phyloP scores from a whole-genome alignment of 1,139 yeast species.

The Tardiomyces blankii region DNA sequence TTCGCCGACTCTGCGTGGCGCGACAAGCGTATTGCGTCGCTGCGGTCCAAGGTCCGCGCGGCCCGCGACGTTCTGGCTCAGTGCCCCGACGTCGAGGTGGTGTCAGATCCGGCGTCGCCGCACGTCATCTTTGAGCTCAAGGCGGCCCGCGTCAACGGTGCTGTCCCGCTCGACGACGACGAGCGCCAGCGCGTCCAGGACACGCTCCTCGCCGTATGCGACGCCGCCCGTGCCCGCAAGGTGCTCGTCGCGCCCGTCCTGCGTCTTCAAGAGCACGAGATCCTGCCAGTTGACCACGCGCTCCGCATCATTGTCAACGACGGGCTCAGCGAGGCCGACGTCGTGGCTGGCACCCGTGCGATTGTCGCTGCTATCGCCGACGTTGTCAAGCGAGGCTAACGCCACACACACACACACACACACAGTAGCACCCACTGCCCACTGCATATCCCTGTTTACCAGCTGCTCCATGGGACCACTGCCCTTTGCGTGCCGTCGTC shows the following conservation, averaged over 20 bases:
- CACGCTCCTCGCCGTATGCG: slow-evolving; percentile 9
- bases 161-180: slow-evolving; percentile 12
- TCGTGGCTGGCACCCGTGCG: slow-evolving; percentile 27
- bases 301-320: slow-evolving; percentile 50
- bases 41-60: slow-evolving; percentile 28
- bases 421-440: too few species aligned
- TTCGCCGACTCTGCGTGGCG: neutral
- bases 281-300: slow-evolving; percentile 67
- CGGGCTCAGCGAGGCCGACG: slow-evolving; percentile 44
- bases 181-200: slow-evolving; percentile 8
- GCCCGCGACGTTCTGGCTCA: slow-evolving; percentile 30
- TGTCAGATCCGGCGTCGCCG: slow-evolving; percentile 55
- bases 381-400: neutral
- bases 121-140: slow-evolving; percentile 41
- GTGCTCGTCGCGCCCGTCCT: slow-evolving; percentile 63
- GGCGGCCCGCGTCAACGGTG: slow-evolving; percentile 32
- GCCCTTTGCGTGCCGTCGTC: too few species aligned
- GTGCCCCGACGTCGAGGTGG: slow-evolving; percentile 35
- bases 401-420: neutral
- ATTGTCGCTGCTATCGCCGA: slow-evolving; percentile 9
- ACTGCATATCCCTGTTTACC: too few species aligned
- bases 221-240: slow-evolving; percentile 33
- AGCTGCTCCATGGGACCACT: too few species aligned
- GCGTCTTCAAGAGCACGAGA: slow-evolving; percentile 60
- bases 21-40: slow-evolving; percentile 17